Conservation (phyloP, 306 rosid species). For the Carpinus fangiana region DNA sequence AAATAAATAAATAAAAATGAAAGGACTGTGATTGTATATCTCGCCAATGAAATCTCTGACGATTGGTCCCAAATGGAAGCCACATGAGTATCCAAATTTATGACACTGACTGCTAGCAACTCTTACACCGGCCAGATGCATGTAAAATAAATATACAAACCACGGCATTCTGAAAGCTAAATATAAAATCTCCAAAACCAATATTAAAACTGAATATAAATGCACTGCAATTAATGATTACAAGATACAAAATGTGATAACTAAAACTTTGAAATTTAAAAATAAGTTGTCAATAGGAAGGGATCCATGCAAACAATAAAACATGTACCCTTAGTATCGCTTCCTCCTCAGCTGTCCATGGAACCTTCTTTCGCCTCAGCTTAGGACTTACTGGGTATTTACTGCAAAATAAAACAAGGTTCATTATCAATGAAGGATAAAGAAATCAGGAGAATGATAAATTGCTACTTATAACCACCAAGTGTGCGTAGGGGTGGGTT, state of each 20-base stretch:
- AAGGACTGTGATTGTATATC: too few species aligned
- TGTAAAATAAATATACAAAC: background rate
- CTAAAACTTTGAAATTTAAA: background rate
- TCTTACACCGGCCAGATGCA: background rate
- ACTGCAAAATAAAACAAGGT: slow-evolving; percentile 41
- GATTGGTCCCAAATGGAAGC: background rate
- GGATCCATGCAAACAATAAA: slow-evolving; percentile 1
- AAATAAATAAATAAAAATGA: background rate
- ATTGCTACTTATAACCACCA: background rate
- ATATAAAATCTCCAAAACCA: background rate
- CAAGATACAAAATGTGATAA: background rate
- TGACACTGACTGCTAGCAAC: background rate
- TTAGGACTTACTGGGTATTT: slow-evolving; percentile 26
- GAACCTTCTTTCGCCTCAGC: slow-evolving; percentile 40
- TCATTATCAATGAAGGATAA: background rate
- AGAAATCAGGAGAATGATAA: background rate
- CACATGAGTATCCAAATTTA: background rate
- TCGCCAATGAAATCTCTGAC: background rate
- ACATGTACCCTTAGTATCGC: slow-evolving; percentile 47
- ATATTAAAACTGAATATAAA: background rate
- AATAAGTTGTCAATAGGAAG: background rate
- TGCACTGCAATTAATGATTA: background rate
- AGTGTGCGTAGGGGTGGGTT: too few species aligned
- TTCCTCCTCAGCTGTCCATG: slow-evolving; percentile 68
- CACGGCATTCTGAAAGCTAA: background rate